Conservation (phyloP, 495 filamentous ascomycete species). For the Jackrogersella minutella region DNA sequence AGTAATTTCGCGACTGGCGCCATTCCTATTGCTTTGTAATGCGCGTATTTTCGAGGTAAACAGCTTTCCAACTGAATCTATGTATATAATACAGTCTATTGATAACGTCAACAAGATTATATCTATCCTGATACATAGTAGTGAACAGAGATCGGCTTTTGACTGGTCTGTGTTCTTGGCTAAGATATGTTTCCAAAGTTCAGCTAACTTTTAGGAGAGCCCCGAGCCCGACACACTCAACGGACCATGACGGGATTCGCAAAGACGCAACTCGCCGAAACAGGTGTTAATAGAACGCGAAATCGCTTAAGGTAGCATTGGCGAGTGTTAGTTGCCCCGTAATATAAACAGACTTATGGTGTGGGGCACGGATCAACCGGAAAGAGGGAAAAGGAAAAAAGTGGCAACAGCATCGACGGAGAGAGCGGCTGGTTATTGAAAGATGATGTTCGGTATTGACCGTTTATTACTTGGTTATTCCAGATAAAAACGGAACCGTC, state of each 20-base stretch:
- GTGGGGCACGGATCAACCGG: constrained; percentile 36
- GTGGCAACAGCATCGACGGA: constrained; percentile 3
- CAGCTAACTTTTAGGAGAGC: background rate
- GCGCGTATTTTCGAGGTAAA: constrained; percentile 1
- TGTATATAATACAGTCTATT: too few species aligned
- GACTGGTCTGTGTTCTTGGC: too few species aligned
- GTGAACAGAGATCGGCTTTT: too few species aligned
- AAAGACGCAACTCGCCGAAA: background rate
- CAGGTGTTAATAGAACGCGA: background rate
- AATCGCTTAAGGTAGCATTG: background rate
- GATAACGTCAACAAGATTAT: too few species aligned
- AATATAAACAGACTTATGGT: background rate
- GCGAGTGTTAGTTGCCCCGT: background rate
- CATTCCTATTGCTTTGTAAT: constrained; percentile 13
- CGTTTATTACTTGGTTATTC: constrained; percentile 13
- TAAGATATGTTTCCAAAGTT: background rate
- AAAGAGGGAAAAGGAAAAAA: constrained; percentile 14
- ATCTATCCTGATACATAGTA: too few species aligned
- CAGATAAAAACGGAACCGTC: too few species aligned
- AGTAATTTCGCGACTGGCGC: constrained; percentile 24
- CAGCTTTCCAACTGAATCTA: background rate
- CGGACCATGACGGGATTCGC: background rate
- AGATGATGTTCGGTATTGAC: background rate
- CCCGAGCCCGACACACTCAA: background rate
- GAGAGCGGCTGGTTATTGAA: background rate